phyloP scores from a whole-genome alignment of 1,284 basidiomycete genomes.

The Wallemia mellicola region DNA sequence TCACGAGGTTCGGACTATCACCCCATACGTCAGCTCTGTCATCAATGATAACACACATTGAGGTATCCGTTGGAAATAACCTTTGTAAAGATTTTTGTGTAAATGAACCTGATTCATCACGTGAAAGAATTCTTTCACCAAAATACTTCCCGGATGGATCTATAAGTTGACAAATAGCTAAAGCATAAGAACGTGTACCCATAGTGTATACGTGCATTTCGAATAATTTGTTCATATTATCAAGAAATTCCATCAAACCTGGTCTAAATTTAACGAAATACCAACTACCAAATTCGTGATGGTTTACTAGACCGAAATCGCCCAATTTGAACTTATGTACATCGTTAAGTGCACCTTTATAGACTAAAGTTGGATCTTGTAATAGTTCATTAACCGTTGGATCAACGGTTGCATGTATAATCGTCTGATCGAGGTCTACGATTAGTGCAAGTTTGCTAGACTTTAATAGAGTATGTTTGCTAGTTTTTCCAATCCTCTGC shows the following conservation, averaged over 20 bases:
- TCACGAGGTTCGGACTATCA: slow-evolving; percentile 63
- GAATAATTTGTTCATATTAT: slow-evolving; percentile 41
- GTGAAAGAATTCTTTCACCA: slow-evolving; percentile 55
- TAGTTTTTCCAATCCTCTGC: slow-evolving; percentile 52
- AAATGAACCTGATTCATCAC: slow-evolving; percentile 81
- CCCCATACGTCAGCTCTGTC: slow-evolving; percentile 96
- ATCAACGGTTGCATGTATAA: slow-evolving; percentile 94
- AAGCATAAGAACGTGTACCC: slow-evolving; percentile 89
- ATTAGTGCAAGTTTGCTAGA: slow-evolving; percentile 66
- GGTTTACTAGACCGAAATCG: slow-evolving; percentile 26
- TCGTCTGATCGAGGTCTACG: slow-evolving; percentile 93
- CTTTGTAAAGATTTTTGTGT: slow-evolving; percentile 71
- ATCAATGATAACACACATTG: slow-evolving; percentile 97
- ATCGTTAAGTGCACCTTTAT: slow-evolving; percentile 60
- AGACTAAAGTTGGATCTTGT: slow-evolving; percentile 39
- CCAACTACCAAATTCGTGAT: slow-evolving; percentile 47
- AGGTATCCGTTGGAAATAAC: slow-evolving; percentile 81
- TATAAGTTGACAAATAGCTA: slow-evolving; percentile 73
- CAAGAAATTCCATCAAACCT: slow-evolving; percentile 50
- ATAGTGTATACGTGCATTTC: slow-evolving; percentile 99
- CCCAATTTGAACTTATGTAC: slow-evolving; percentile 51
- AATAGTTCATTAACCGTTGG: slow-evolving; percentile 97
- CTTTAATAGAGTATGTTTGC: slow-evolving; percentile 41
- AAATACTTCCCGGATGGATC: slow-evolving; percentile 68
- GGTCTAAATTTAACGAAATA: slow-evolving; percentile 97